Conservation (phyloP, 2,329 filamentous ascomycete species). For the Fusarium heterosporum region DNA sequence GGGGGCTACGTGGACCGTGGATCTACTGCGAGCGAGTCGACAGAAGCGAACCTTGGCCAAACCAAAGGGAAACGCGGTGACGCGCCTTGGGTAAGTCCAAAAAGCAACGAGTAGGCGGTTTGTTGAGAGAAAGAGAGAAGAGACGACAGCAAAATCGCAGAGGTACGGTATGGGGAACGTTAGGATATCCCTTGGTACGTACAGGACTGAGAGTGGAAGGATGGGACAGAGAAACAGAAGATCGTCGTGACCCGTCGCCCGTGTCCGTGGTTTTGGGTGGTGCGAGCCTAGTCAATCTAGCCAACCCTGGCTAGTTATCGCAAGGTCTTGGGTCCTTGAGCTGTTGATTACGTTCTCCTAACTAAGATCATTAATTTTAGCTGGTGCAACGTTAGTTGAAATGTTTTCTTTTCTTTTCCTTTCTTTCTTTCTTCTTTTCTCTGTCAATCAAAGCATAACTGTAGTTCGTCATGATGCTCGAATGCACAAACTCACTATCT, state of each 20-base stretch:
- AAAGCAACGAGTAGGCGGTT: slow-evolving; percentile 42
- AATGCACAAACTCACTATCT: slow-evolving; percentile 7
- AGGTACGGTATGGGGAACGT: slow-evolving; percentile 10
- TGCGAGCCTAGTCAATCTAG: slow-evolving; percentile 38
- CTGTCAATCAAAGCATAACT: neutral
- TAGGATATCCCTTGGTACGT: slow-evolving; percentile 13
- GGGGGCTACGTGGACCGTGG: slow-evolving; percentile 38
- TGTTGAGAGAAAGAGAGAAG: slow-evolving; percentile 45
- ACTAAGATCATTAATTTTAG: slow-evolving; percentile 13
- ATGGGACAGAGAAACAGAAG: slow-evolving; percentile 42
- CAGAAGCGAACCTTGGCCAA: slow-evolving; percentile 24
- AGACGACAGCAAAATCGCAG: slow-evolving; percentile 38
- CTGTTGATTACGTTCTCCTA: slow-evolving; percentile 27
- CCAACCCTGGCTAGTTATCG: slow-evolving; percentile 38
- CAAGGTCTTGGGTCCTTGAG: slow-evolving; percentile 33
- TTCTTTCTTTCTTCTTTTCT: neutral
- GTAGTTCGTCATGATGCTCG: slow-evolving; percentile 18
- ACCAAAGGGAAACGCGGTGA: slow-evolving; percentile 34
- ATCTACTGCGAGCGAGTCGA: slow-evolving; percentile 36
- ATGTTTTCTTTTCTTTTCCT: slow-evolving; percentile 16
- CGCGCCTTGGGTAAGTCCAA: slow-evolving; percentile 37
- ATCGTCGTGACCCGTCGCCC: slow-evolving; percentile 42
- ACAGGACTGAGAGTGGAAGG: slow-evolving; percentile 24
- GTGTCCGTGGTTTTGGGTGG: slow-evolving; percentile 47
- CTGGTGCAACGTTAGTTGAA: slow-evolving; percentile 17